A percentile compares a stretch with the other conserved stretches of the same genome.
Evolutionary conservation across 228 moss, liverwort and hornwort species (phyloP).

Genomic region (Sphagnum fallax): DNA sequence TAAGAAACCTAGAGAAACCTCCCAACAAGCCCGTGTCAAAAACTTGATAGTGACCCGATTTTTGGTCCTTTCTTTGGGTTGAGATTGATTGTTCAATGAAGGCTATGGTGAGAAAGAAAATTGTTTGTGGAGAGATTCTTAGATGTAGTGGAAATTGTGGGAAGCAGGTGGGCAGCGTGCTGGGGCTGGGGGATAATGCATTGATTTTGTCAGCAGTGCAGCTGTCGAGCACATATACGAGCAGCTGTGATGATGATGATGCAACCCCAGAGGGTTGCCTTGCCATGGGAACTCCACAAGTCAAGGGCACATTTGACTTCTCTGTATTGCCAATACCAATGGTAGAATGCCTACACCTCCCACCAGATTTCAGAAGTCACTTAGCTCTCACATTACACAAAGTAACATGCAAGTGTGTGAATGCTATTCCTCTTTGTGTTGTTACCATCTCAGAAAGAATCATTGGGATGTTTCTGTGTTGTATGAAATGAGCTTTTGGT

Average conservation of each 20-base stretch:
- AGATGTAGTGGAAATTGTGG: not conserved
- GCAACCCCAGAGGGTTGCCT: slow-evolving; percentile 59
- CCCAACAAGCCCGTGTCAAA: too few species aligned
- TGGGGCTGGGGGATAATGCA: slow-evolving; percentile 52
- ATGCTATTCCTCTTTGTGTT: too few species aligned
- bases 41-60: too few species aligned
- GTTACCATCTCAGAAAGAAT: too few species aligned
- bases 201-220: slow-evolving; percentile 60
- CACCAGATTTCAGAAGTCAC: too few species aligned
- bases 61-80: too few species aligned
- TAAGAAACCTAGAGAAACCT: too few species aligned
- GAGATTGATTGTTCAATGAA: too few species aligned
- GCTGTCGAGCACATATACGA: slow-evolving; percentile 41
- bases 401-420: too few species aligned
- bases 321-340: slow-evolving; percentile 41
- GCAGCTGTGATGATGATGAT: slow-evolving; percentile 37
- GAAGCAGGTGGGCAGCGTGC: slow-evolving; percentile 48
- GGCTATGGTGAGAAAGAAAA: too few species aligned
- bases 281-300: slow-evolving; percentile 24
- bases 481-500: not conserved
- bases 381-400: too few species aligned
- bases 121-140: not conserved
- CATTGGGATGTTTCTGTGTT: too few species aligned
- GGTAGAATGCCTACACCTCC: slow-evolving; percentile 9
- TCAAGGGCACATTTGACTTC: slow-evolving; percentile 41